Percentiles rank a stretch among this genome's conserved stretches.
Evolutionary conservation across 208 protist genomes (phyloP).

Genomic region (Vickermania spadyakhi): DNA sequence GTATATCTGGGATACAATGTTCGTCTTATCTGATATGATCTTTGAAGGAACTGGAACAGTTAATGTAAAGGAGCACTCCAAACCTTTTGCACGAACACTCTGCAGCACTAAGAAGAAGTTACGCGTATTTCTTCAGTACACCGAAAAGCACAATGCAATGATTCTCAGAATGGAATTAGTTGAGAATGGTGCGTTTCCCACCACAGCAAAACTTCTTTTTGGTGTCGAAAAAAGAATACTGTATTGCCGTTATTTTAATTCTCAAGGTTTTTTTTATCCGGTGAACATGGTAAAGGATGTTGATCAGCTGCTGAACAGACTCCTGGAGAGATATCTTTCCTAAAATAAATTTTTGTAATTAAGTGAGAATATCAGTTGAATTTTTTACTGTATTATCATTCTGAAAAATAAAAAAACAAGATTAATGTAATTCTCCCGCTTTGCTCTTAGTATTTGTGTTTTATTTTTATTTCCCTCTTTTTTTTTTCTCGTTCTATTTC

Average conservation of each 20-base stretch:
- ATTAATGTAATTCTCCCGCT: no score
- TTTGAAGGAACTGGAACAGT: conserved; percentile 14
- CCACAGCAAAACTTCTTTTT: background rate
- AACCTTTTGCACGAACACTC: background rate
- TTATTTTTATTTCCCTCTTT: no score
- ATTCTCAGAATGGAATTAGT: background rate
- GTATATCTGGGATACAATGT: conserved; percentile 4
- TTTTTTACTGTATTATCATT: no score
- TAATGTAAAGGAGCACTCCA: background rate
- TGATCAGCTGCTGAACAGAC: background rate
- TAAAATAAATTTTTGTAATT: no score
- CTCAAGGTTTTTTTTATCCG: conserved; percentile 2
- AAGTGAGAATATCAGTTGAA: no score
- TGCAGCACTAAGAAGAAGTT: background rate
- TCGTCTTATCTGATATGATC: conserved; percentile 6
- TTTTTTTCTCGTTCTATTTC: no score
- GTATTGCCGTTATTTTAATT: background rate
- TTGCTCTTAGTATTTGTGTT: no score
- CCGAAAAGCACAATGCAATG: background rate
- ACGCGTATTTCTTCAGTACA: background rate
- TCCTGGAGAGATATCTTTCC: background rate
- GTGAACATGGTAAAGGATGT: background rate
- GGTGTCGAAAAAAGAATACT: background rate
- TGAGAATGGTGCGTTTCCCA: background rate
- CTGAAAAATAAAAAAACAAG: no score